Evolutionary conservation across 2,329 filamentous ascomycete genomes (phyloP).

Genomic region (Curvularia sp.): DNA sequence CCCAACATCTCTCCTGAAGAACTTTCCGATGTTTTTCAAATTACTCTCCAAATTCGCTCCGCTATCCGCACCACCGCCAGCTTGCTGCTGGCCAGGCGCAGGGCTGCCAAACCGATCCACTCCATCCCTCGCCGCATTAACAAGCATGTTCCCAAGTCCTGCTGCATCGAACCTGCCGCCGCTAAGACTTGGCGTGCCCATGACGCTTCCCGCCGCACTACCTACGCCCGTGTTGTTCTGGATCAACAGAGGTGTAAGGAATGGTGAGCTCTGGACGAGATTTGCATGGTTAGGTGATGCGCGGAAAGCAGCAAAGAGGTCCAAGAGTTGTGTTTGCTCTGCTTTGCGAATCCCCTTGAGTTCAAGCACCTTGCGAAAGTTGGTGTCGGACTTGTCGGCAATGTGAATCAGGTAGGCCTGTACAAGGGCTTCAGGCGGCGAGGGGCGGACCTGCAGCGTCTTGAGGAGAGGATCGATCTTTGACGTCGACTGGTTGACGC

Average conservation of each 20-base stretch:
- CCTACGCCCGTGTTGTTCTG: slow-evolving; percentile 43
- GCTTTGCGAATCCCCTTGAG: slow-evolving; percentile 86
- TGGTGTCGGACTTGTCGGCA: slow-evolving; percentile 87
- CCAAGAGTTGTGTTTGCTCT: slow-evolving; percentile 82
- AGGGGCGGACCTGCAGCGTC: slow-evolving; percentile 90
- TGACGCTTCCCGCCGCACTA: slow-evolving; percentile 50
- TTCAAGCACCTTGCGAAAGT: slow-evolving; percentile 96
- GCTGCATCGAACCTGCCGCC: slow-evolving; percentile 74
- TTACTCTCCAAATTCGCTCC: slow-evolving; percentile 87
- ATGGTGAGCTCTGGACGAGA: slow-evolving; percentile 55
- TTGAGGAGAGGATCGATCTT: slow-evolving; percentile 93
- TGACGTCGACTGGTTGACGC: slow-evolving; percentile 81
- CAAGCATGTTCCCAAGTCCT: slow-evolving; percentile 82
- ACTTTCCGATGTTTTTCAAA: slow-evolving; percentile 93
- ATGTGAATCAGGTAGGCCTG: slow-evolving; percentile 98
- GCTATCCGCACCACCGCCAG: slow-evolving; percentile 30
- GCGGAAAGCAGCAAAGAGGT: slow-evolving; percentile 89
- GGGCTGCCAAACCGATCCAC: slow-evolving; percentile 75
- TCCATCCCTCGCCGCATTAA: slow-evolving; percentile 85
- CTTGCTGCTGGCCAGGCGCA: slow-evolving; percentile 41
- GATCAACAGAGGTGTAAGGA: slow-evolving; percentile 49
- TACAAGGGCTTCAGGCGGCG: slow-evolving; percentile 89
- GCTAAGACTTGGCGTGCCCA: slow-evolving; percentile 48
- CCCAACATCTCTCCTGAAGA: slow-evolving; percentile 85
- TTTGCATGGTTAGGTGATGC: slow-evolving; percentile 70